phyloP scores from a whole-genome alignment of 768 basidiomycete genomes.

The Amanita fuliginea region DNA sequence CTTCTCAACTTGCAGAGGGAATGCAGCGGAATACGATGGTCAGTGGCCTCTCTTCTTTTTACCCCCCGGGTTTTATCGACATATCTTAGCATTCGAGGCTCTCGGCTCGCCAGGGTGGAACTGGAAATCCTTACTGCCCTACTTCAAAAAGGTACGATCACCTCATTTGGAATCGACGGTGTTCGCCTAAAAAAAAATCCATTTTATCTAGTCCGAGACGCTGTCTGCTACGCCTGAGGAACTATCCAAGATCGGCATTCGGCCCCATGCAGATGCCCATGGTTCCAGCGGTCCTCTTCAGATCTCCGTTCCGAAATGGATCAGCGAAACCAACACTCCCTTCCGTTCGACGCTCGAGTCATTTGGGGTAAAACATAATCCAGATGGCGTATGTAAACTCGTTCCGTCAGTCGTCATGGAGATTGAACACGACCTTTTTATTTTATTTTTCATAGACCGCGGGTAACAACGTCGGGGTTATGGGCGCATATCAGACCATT shows the following conservation, averaged over 20 bases:
- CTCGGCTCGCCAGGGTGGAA: conserved; percentile 13
- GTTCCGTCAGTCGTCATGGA: not conserved
- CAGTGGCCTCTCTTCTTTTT: not conserved
- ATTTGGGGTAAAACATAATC: conserved; percentile 1
- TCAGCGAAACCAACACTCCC: not conserved
- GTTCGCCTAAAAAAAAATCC: not conserved
- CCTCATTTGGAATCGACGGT: not conserved
- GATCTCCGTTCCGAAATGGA: not conserved
- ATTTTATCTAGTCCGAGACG: conserved; percentile 1
- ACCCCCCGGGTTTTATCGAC: not conserved
- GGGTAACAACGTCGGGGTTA: not conserved
- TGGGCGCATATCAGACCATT: conserved; percentile 1
- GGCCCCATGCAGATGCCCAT: not conserved
- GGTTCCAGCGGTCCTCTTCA: conserved; percentile 3
- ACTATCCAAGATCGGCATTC: not conserved
- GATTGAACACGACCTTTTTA: too few relatives aligned
- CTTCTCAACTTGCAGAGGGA: not conserved
- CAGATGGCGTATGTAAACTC: not conserved
- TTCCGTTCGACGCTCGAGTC: conserved; percentile 4
- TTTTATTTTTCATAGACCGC: not conserved
- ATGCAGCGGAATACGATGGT: conserved; percentile 3
- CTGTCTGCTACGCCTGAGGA: not conserved
- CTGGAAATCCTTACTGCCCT: conserved; percentile 9
- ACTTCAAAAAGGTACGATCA: conserved; percentile 9
- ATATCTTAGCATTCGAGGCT: conserved; percentile 1